Evolutionary conservation across 116 monocot genomes (phyloP), one percentile per base, ranked within the genome.

Genomic region (Papilionanthe hybrid): DNA sequence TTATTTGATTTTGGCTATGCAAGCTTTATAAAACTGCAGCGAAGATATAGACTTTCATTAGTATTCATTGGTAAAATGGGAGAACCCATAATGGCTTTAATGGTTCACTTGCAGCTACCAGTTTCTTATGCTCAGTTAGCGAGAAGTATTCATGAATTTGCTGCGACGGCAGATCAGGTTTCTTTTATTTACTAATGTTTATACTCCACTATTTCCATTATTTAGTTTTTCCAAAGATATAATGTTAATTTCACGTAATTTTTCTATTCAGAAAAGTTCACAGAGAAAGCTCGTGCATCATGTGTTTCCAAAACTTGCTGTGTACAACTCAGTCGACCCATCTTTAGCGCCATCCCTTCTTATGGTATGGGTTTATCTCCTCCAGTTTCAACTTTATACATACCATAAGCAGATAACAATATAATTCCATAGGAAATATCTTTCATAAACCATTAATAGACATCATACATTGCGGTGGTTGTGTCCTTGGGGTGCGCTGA

Each of bases 321-420:
- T 99, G 71, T 99, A 99, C 78, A 99, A 99, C 68, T 99, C 99
- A 18, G 99, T 99, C 66, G 99, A 99, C 85, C 99, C 99, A 75
- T 99, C 99, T 81, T 84, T 99, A 19, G 99, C 99, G 58, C 99
- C 95, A 55, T 99, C 99, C n/a, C 95, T 99, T 82, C 95, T 99
- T 45, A 99, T 99, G 99, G 99, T 99, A 91, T 78, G 75, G 60
- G 30, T 30, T 53, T 60, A 72, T 72, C 42, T 72, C 30, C 29
- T 68, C 12, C 25, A 68, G 68, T 30, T 68, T 68, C 29, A 30
- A 32, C 22, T 68, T 68, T 29, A 10, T 22, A 30, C 9, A 8
- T 29, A 28, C 25, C 68, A 68, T 68, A 30, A 69, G 1, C 68
- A 4, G 20, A 67, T 67, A 67, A 5, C 3, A 7, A 69, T 69